Evolutionary conservation across 1,284 basidiomycete species (phyloP).

Genomic region (Cystobasidium pallidum): DNA sequence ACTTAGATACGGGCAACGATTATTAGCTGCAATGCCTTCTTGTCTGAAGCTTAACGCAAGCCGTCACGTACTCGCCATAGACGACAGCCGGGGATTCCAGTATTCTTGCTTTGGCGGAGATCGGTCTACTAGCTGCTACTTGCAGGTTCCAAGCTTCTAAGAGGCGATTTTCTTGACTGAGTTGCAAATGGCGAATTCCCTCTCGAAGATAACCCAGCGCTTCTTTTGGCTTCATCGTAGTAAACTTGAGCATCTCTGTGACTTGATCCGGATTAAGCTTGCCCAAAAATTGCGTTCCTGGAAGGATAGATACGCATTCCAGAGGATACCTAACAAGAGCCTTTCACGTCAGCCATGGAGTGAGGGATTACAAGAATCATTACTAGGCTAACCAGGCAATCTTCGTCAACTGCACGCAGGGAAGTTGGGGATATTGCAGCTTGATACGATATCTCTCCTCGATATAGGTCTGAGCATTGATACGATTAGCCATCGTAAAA

Average conservation of each 20-base stretch:
- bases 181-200: conserved; percentile 24
- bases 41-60: too few relatives aligned
- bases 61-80: conserved; percentile 12
- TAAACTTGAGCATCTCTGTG: conserved; percentile 45
- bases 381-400: conserved; percentile 42
- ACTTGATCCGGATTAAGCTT: conserved; percentile 49
- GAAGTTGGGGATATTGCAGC: conserved; percentile 44
- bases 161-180: conserved; percentile 1
- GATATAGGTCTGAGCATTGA: conserved; percentile 40
- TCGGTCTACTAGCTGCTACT: conserved; percentile 12
- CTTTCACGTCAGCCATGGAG: background rate
- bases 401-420: conserved; percentile 47
- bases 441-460: conserved; percentile 39
- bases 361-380: background rate
- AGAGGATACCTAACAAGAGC: conserved; percentile 46
- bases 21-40: too few relatives aligned
- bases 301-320: conserved; percentile 44
- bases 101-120: conserved; percentile 21
- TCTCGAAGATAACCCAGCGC: conserved; percentile 14
- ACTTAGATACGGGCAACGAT: too few relatives aligned
- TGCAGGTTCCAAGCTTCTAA: conserved; percentile 24
- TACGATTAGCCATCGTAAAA: too few relatives aligned
- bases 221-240: conserved; percentile 19
- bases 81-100: conserved; percentile 28
- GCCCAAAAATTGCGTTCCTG: conserved; percentile 42